These are phyloP conservation scores for Daedalea quercina DNA, from an alignment of 768 basidiomycete genomes.

Conservation along the genomic window DNA sequence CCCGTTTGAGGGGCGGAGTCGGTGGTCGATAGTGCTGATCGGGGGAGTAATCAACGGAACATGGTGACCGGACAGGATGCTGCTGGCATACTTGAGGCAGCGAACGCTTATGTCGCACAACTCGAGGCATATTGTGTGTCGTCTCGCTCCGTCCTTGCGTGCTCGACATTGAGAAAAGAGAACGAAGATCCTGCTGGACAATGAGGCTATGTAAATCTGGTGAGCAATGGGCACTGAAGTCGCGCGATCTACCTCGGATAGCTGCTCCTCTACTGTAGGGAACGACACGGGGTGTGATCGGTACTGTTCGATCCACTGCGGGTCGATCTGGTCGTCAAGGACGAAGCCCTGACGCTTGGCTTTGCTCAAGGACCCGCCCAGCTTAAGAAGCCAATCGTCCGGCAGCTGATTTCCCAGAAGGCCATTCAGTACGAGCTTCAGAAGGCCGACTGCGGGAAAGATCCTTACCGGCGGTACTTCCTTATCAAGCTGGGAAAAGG, in stretches of 20 bases:
- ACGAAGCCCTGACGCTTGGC: conserved; percentile 10
- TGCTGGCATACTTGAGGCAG: conserved; percentile 12
- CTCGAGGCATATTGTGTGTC: neutral
- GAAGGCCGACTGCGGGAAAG: neutral
- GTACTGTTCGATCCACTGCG: neutral
- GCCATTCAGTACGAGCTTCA: neutral
- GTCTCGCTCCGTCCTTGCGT: neutral
- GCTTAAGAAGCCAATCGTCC: conserved; percentile 19
- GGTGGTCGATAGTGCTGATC: conserved; percentile 25
- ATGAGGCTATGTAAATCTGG: neutral
- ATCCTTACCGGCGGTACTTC: conserved; percentile 21
- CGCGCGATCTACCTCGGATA: neutral
- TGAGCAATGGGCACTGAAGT: neutral
- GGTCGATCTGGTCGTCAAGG: neutral
- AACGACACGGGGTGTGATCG: neutral
- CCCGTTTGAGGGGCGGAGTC: conserved; percentile 24
- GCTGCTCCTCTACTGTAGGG: neutral
- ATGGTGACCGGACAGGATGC: neutral
- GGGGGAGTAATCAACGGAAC: neutral
- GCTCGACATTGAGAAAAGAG: neutral
- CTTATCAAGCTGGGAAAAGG: conserved; percentile 15
- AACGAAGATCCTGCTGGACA: neutral
- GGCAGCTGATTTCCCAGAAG: conserved; percentile 16
- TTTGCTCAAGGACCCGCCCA: conserved; percentile 10
- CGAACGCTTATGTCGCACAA: conserved; percentile 11